phyloP scores from a whole-genome alignment of 257 asterid species.

The Thymus mandschuricus region DNA sequence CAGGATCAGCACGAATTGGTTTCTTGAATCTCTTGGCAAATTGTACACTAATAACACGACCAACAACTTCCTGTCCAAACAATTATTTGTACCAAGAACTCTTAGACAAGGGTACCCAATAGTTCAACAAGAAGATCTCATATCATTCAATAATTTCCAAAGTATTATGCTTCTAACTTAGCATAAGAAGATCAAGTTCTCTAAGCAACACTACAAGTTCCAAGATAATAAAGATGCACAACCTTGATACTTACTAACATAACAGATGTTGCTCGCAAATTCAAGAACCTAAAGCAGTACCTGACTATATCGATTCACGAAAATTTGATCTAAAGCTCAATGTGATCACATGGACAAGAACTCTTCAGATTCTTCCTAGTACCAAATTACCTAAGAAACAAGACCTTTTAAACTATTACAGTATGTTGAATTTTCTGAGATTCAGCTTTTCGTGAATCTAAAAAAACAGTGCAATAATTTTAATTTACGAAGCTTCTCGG shows the following conservation, averaged over 20 bases:
- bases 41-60: slow-evolving; percentile 76
- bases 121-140: not conserved
- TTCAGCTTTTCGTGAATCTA: slow-evolving; percentile 5
- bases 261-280: not conserved
- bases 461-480: not conserved
- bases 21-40: slow-evolving; percentile 72
- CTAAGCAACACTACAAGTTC: not conserved
- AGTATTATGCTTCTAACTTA: no score
- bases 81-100: slow-evolving; percentile 23
- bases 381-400: not conserved
- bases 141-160: no score
- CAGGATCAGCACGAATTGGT: slow-evolving; percentile 51
- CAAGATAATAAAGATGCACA: slow-evolving; percentile 18
- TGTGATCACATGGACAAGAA: not conserved
- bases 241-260: not conserved
- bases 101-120: slow-evolving; percentile 6
- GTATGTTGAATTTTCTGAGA: not conserved
- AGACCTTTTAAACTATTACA: not conserved
- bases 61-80: slow-evolving; percentile 64
- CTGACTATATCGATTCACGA: not conserved
- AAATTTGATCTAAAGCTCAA: slow-evolving; percentile 8
- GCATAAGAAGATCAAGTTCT: not conserved
- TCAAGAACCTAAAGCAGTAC: slow-evolving; percentile 10
- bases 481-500: not conserved
- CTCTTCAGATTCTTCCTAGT: not conserved